phyloP scores from a whole-genome alignment of 1,139 yeast species.

The Hyphopichia pseudoburtonii region DNA sequence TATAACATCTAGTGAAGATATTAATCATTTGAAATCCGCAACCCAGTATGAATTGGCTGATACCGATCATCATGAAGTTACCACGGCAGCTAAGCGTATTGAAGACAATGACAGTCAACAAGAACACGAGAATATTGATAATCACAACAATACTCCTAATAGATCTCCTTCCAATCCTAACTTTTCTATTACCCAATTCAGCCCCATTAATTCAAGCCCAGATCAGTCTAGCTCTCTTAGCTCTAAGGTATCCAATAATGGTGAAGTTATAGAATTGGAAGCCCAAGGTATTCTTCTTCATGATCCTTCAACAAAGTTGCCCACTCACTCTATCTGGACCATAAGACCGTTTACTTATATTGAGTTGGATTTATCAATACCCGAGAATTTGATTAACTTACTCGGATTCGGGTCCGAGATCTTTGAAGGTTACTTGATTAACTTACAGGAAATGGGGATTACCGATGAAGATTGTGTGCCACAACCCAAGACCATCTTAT shows the following conservation, averaged over 20 bases:
- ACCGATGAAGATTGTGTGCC: conserved; percentile 68
- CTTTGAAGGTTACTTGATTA: conserved; percentile 69
- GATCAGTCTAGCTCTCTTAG: conserved; percentile 18
- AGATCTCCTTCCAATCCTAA: too few relatives aligned
- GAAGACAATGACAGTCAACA: background rate
- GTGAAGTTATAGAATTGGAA: conserved; percentile 70
- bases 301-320: conserved; percentile 55
- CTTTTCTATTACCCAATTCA: too few relatives aligned
- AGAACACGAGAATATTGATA: too few relatives aligned
- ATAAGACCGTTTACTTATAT: conserved; percentile 73
- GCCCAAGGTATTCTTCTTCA: conserved; percentile 96
- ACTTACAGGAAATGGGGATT: conserved; percentile 59
- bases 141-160: too few relatives aligned
- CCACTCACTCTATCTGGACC: conserved; percentile 92
- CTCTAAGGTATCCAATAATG: conserved; percentile 51
- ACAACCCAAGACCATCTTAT: conserved; percentile 73
- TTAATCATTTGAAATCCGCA: background rate
- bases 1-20: background rate
- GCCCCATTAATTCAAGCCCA: background rate
- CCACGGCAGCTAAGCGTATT: background rate
- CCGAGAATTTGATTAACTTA: conserved; percentile 62
- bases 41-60: conserved; percentile 2
- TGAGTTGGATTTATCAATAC: conserved; percentile 64
- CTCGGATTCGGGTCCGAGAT: conserved; percentile 90
- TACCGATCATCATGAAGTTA: background rate